Evolutionary conservation across 108 stramenopile species (phyloP), one percentile per base, ranked within the genome.

Genomic region (Stephanodiscus minutulus): DNA sequence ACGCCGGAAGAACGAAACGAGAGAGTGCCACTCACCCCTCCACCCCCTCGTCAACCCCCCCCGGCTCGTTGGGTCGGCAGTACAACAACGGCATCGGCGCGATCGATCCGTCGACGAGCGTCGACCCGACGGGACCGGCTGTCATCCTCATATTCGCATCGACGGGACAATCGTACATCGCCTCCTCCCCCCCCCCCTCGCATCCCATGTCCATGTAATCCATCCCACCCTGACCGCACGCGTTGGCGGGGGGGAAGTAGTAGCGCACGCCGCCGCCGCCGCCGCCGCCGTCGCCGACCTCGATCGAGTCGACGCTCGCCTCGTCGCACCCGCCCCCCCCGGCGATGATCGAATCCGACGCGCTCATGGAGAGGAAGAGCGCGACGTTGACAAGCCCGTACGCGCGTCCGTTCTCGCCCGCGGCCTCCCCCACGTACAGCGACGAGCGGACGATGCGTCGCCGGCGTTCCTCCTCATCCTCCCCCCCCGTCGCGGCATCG

Each of bases 311-410:
- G 1, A 31, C 49, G 35, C 73, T 80, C 11, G 58, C 27, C 59
- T 80, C 79, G 46, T 80, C 72, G 47, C 79, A 80, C 5, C 70
- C 63, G 9, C 67, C 79, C 24, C 46, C 25, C 35, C n/a, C n/a
- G n/a, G n/a, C n/a, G n/a, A 43, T 33, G 29, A 81, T 76, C 44
- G 71, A 74, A 24, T 81, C 75, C 20, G 47, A 33, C 13, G 72
- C 48, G 21, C 58, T 50, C 59, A 72, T 64, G 15, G 80, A 54
- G 43, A 77, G 27, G 50, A 81, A 81, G 11, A 70, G 70, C 29
- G 75, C 75, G 46, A 77, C 61, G 48, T 81, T 81, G 0, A 76
- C 64, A 18, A 81, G 48, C 9, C 72, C 78, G 25, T 70, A 70
- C 3, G 68, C 68, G 4, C 64, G 37, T 28, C 64, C 69, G 18